Evolutionary conservation across 768 basidiomycete genomes (phyloP).

Genomic region (Termitomyces sp.): DNA sequence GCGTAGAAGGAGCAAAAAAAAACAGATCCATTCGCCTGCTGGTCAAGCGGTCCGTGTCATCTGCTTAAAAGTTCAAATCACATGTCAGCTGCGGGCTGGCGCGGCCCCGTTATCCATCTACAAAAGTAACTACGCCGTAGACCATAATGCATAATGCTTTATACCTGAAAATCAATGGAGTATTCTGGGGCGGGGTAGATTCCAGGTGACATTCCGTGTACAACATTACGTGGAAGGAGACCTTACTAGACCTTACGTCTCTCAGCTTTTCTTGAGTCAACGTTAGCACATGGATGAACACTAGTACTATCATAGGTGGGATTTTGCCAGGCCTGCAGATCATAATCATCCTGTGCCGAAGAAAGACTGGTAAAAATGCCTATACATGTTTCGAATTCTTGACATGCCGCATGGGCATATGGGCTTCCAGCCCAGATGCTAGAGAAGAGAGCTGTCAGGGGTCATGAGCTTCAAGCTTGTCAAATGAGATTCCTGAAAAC

Average conservation of each 20-base stretch:
- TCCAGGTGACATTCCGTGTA: not conserved
- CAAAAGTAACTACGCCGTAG: not conserved
- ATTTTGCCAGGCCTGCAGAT: not conserved
- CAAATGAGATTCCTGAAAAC: too few relatives aligned
- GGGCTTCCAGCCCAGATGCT: too few relatives aligned
- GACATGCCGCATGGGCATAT: too few relatives aligned
- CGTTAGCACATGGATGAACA: not conserved
- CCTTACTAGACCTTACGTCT: not conserved
- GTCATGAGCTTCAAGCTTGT: too few relatives aligned
- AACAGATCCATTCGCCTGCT: not conserved
- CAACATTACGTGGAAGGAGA: not conserved
- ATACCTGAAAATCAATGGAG: not conserved
- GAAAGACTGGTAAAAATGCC: not conserved
- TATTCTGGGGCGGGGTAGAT: not conserved
- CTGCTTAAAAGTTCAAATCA: not conserved
- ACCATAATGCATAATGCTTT: too few relatives aligned
- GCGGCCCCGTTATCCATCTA: not conserved
- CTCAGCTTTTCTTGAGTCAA: not conserved
- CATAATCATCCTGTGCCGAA: not conserved
- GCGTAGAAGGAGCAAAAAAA: not conserved
- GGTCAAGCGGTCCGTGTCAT: not conserved
- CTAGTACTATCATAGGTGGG: not conserved
- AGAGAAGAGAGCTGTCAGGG: too few relatives aligned
- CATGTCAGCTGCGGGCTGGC: not conserved
- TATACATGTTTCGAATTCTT: not conserved